Conservation (phyloP, 2,329 filamentous ascomycete genomes). For the Ophiocordyceps sinensis region DNA sequence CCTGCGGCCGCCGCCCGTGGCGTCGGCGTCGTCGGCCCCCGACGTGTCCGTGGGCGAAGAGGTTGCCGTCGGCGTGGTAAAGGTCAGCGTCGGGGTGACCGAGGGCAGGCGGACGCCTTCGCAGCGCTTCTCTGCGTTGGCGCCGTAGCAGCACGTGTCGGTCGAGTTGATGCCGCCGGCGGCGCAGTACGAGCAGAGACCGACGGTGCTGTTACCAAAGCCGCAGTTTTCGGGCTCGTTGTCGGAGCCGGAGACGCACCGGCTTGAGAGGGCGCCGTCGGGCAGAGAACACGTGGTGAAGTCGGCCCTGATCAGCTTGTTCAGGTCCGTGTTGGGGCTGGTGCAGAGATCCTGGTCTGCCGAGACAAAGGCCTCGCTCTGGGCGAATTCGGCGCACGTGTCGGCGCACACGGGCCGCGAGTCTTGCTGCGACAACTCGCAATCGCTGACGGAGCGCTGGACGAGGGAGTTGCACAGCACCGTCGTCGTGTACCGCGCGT, state of each 20-base stretch:
- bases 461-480: slow-evolving; percentile 89
- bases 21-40: slow-evolving; percentile 12
- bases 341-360: slow-evolving; percentile 61
- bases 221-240: slow-evolving; percentile 88
- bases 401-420: slow-evolving; percentile 75
- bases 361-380: slow-evolving; percentile 75
- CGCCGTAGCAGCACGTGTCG: slow-evolving; percentile 84
- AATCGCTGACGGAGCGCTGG: slow-evolving; percentile 67
- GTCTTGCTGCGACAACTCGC: slow-evolving; percentile 47
- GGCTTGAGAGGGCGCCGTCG: slow-evolving; percentile 58
- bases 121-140: slow-evolving; percentile 61
- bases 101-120: slow-evolving; percentile 63
- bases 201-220: slow-evolving; percentile 54
- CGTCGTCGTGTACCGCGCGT: slow-evolving; percentile 85
- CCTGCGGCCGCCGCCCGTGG: slow-evolving; percentile 16
- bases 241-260: slow-evolving; percentile 58
- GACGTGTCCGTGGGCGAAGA: slow-evolving; percentile 8
- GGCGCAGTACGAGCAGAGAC: slow-evolving; percentile 78
- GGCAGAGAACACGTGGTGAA: slow-evolving; percentile 82
- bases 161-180: slow-evolving; percentile 78
- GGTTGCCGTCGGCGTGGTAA: slow-evolving; percentile 33
- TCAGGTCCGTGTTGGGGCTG: slow-evolving; percentile 47
- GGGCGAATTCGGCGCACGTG: slow-evolving; percentile 73
- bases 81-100: slow-evolving; percentile 53
- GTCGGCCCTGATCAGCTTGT: slow-evolving; percentile 73